phyloP scores from a whole-genome alignment of 768 basidiomycete species.

The Hydnomerulius pinastri region DNA sequence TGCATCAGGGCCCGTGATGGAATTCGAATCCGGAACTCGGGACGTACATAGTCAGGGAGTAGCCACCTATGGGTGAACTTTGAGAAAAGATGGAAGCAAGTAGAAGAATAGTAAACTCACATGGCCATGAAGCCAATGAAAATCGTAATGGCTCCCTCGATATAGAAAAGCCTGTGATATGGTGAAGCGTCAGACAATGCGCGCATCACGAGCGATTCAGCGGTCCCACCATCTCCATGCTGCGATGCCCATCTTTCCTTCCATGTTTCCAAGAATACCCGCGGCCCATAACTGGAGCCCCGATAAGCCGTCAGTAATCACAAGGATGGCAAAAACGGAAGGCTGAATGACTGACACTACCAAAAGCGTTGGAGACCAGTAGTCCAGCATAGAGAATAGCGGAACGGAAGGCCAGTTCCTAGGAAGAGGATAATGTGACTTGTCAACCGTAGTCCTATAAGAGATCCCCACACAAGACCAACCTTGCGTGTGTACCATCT shows the following conservation, averaged over 20 bases:
- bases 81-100: not conserved
- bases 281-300: slow-evolving; percentile 62
- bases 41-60: slow-evolving; percentile 59
- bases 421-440: not conserved
- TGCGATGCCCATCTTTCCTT: slow-evolving; percentile 62
- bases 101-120: slow-evolving; percentile 28
- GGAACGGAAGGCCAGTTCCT: slow-evolving; percentile 67
- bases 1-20: not conserved
- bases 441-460: not conserved
- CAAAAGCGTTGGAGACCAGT: slow-evolving; percentile 67
- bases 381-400: slow-evolving; percentile 61
- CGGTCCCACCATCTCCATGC: slow-evolving; percentile 69
- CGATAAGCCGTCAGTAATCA: not conserved
- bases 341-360: slow-evolving; percentile 44
- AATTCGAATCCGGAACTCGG: not conserved
- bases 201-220: not conserved
- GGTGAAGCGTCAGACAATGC: not conserved
- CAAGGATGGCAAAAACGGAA: not conserved
- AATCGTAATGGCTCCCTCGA: slow-evolving; percentile 69
- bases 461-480: not conserved
- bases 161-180: slow-evolving; percentile 64
- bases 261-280: slow-evolving; percentile 68
- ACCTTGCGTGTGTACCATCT: slow-evolving; percentile 28
- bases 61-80: slow-evolving; percentile 44
- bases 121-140: slow-evolving; percentile 55